Conservation (phyloP, 1,284 basidiomycete species). For the Lentinula novae-zelandiae region DNA sequence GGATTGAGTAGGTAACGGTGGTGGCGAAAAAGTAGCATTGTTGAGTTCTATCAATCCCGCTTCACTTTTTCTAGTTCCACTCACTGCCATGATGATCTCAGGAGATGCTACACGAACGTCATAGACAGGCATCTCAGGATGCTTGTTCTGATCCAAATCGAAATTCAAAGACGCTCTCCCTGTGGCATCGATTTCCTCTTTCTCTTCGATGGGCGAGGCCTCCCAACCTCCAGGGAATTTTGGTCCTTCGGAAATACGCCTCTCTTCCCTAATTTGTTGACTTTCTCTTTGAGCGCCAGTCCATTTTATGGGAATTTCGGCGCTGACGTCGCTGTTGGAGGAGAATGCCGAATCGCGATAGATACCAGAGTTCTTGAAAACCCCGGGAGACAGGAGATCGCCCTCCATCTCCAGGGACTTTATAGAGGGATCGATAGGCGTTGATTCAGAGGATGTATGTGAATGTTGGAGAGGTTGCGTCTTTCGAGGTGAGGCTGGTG, state of each 20-base stretch:
- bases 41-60: constrained; percentile 44
- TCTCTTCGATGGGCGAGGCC: constrained; percentile 38
- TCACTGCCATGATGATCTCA: constrained; percentile 37
- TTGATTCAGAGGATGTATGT: not conserved
- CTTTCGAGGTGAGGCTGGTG: constrained; percentile 12
- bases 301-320: constrained; percentile 52
- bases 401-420: constrained; percentile 13
- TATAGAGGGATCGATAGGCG: constrained; percentile 8
- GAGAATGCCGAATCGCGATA: constrained; percentile 51
- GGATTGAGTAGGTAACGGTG: constrained; percentile 16
- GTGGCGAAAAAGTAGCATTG: constrained; percentile 28
- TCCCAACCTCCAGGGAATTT: constrained; percentile 42
- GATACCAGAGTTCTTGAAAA: constrained; percentile 27
- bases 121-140: constrained; percentile 37
- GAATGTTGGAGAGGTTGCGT: not conserved
- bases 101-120: constrained; percentile 49
- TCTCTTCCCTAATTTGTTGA: constrained; percentile 20
- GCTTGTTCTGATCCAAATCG: constrained; percentile 25
- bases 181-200: constrained; percentile 21
- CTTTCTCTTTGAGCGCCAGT: constrained; percentile 36
- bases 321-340: constrained; percentile 36
- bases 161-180: constrained; percentile 17
- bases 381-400: constrained; percentile 39
- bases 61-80: constrained; percentile 47
- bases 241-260: constrained; percentile 27